Percentiles rank a stretch among this genome's conserved stretches.
These are phyloP conservation scores for Cephalotrichum gorgonifer DNA, from an alignment of 2,329 filamentous ascomycete genomes.

Conservation along the genomic window DNA sequence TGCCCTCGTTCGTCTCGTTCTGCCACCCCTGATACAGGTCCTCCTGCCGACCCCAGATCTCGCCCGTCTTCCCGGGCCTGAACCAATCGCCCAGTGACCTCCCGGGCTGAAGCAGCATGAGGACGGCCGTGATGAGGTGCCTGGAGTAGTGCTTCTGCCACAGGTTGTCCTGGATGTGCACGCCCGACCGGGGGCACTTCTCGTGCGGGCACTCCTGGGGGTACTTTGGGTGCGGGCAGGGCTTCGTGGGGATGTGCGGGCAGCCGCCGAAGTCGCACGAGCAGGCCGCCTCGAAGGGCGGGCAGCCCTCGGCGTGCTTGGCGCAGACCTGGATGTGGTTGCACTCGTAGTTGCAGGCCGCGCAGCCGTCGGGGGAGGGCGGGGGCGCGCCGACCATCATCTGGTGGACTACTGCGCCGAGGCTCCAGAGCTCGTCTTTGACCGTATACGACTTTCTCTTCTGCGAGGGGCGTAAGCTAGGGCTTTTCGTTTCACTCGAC, in stretches of 20 bases:
- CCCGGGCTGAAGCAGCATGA: background rate
- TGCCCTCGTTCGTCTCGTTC: background rate
- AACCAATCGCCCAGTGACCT: background rate
- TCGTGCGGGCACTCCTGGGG: background rate
- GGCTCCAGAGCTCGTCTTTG: constrained; percentile 24
- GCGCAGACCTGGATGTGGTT: background rate
- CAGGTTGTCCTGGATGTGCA: background rate
- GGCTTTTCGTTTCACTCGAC: constrained; percentile 6
- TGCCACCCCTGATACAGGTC: background rate
- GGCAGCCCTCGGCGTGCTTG: background rate
- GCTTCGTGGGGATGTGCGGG: background rate
- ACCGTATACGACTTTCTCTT: constrained; percentile 21
- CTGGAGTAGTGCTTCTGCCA: background rate
- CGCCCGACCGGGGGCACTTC: background rate
- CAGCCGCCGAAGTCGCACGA: background rate
- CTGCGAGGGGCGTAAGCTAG: constrained; percentile 11
- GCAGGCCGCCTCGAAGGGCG: background rate
- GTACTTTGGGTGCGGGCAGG: background rate
- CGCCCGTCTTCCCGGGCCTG: background rate
- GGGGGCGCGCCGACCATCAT: constrained; percentile 27
- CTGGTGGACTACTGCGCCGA: constrained; percentile 25
- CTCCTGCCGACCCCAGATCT: background rate
- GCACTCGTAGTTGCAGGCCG: constrained; percentile 1
- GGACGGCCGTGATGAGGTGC: background rate
- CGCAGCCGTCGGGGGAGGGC: background rate